phyloP scores from a whole-genome alignment of 441 rosid genomes.

The Corymbia calophylla region DNA sequence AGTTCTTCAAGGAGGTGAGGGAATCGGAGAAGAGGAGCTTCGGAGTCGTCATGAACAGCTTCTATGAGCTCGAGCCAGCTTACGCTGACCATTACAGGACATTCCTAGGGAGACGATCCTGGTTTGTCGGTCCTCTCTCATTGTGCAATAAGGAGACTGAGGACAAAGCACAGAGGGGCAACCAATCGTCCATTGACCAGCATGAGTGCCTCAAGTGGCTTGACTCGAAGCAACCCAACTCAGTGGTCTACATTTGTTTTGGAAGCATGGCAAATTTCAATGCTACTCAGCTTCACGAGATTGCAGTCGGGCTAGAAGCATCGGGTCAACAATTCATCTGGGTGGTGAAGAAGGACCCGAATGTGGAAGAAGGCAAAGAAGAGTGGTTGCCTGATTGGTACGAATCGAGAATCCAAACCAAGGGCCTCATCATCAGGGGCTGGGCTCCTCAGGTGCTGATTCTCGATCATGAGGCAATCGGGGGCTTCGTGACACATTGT shows the following conservation, averaged over 20 bases:
- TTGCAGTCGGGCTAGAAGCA: slow-evolving; percentile 1
- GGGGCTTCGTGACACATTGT: slow-evolving; percentile 4
- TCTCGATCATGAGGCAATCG: not conserved
- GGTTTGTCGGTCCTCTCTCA: not conserved
- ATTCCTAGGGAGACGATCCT: not conserved
- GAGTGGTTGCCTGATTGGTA: slow-evolving; percentile 4
- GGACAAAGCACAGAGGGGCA: not conserved
- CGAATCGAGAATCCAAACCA: not conserved
- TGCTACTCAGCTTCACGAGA: not conserved
- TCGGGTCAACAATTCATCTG: slow-evolving; percentile 1
- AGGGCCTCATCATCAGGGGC: slow-evolving; percentile 3
- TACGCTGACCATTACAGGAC: not conserved
- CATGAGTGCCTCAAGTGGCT: not conserved
- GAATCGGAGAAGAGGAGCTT: not conserved
- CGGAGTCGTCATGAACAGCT: not conserved
- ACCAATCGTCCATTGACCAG: not conserved
- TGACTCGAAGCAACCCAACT: not conserved
- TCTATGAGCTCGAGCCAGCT: not conserved
- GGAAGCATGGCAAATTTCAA: not conserved
- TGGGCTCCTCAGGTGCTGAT: slow-evolving; percentile 9
- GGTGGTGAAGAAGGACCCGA: slow-evolving; percentile 7
- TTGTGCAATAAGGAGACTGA: not conserved
- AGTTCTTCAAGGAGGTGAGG: not conserved
- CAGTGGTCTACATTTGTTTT: slow-evolving; percentile 5
- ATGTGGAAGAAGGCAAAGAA: slow-evolving; percentile 1